Conservation (phyloP, 306 rosid genomes). For the Cicer yamashitae region DNA sequence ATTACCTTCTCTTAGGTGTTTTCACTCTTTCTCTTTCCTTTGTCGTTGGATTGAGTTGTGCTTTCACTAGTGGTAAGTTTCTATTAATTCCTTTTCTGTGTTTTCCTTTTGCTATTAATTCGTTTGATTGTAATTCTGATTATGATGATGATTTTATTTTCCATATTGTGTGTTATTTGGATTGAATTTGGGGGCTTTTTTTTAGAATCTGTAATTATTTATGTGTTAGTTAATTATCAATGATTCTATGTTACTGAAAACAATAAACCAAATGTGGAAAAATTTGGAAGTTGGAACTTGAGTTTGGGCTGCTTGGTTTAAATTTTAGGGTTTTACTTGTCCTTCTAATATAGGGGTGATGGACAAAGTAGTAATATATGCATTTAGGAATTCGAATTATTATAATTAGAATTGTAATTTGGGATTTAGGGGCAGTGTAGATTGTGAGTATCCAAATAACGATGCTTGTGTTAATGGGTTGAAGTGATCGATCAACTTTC, state of each 20-base stretch:
- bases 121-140: not conserved
- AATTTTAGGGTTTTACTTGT: constrained; percentile 4
- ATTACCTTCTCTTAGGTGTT: constrained; percentile 72
- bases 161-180: not conserved
- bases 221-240: too few species aligned
- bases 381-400: not conserved
- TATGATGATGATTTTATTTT: not conserved
- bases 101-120: not conserved
- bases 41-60: constrained; percentile 84
- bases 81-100: not conserved
- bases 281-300: not conserved
- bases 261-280: too few species aligned
- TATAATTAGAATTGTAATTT: not conserved
- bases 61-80: constrained; percentile 79
- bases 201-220: not conserved
- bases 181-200: not conserved
- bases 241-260: too few species aligned
- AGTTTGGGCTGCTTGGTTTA: constrained; percentile 3
- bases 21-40: constrained; percentile 77
- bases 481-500: not conserved
- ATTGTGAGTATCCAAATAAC: not conserved
- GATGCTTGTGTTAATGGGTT: not conserved
- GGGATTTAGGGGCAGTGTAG: not conserved
- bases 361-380: not conserved
- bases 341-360: not conserved